Conservation (phyloP, 1,139 yeast genomes). For the Geotrichum reessii region DNA sequence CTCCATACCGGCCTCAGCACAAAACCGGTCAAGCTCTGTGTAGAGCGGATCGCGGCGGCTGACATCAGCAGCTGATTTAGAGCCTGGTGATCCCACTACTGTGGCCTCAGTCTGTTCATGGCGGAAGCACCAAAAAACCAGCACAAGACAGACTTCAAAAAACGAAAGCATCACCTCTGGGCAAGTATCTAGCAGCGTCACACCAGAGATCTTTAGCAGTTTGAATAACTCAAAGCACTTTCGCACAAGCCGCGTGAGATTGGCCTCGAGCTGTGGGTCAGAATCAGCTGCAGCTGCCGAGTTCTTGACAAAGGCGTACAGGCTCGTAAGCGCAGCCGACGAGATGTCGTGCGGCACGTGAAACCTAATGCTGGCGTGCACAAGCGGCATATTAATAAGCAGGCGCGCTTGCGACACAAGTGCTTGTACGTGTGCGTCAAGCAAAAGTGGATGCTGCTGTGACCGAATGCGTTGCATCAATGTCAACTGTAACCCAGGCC, state of each 20-base stretch:
- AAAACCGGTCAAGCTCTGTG: constrained; percentile 24
- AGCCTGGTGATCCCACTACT: constrained; percentile 6
- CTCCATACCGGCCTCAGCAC: constrained; percentile 26
- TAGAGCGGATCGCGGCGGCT: constrained; percentile 22
- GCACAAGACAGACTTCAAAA: constrained; percentile 29
- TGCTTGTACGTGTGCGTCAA: constrained; percentile 22
- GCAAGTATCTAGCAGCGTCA: constrained; percentile 26
- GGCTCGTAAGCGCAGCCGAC: background rate
- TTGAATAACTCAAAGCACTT: constrained; percentile 29
- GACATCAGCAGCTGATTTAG: no score
- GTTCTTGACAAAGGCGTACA: background rate
- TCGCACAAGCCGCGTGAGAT: constrained; percentile 21
- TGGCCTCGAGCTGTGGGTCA: background rate
- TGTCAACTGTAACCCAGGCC: background rate
- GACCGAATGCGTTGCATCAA: background rate
- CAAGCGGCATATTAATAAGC: constrained; percentile 25
- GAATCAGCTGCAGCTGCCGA: background rate
- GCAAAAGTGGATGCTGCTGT: constrained; percentile 11
- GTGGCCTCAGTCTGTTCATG: background rate
- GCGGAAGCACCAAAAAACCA: constrained; percentile 31
- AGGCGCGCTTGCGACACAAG: constrained; percentile 26
- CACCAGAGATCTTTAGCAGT: constrained; percentile 26
- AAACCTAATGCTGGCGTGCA: constrained; percentile 23
- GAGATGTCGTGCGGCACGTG: constrained; percentile 31
- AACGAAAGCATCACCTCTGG: constrained; percentile 27